These are phyloP conservation scores for Polyporus arcularius DNA, from an alignment of 768 basidiomycete species.

Conservation along the genomic window DNA sequence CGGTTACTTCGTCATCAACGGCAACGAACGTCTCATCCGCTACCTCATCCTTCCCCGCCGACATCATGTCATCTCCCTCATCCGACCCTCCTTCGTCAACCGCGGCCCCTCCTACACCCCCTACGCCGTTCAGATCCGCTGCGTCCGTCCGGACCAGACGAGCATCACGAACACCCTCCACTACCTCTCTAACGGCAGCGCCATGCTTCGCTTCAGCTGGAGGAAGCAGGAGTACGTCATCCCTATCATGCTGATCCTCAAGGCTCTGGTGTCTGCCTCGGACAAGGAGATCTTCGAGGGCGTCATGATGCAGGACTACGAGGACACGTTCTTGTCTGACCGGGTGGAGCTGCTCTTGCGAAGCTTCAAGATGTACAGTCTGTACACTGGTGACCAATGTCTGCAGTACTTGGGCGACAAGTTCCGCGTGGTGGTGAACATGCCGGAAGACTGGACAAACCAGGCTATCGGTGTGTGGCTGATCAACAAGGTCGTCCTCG, in stretches of 20 bases:
- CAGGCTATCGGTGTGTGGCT: constrained; percentile 79
- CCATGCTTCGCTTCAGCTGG: constrained; percentile 97
- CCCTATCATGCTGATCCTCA: constrained; percentile 94
- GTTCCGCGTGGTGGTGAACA: constrained; percentile 87
- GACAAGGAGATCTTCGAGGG: constrained; percentile 98
- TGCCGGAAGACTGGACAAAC: constrained; percentile 94
- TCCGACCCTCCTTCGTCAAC: constrained; percentile 87
- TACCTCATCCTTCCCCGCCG: constrained; percentile 95
- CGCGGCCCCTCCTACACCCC: constrained; percentile 95
- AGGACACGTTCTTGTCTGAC: constrained; percentile 96
- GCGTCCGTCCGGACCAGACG: constrained; percentile 91
- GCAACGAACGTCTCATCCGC: constrained; percentile 97
- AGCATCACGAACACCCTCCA: constrained; percentile 95
- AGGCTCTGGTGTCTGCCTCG: constrained; percentile 86
- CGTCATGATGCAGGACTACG: constrained; percentile 94
- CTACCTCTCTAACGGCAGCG: constrained; percentile 93
- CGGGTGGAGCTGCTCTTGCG: constrained; percentile 92
- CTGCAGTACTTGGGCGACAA: constrained; percentile 95
- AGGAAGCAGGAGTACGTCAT: constrained; percentile 98
- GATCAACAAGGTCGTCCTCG: constrained; percentile 82
- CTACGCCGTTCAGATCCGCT: constrained; percentile 93
- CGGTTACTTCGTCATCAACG: constrained; percentile 98
- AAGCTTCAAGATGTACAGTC: constrained; percentile 90
- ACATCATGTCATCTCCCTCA: constrained; percentile 91
- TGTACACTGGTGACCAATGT: constrained; percentile 88